Conservation (phyloP, 1,139 yeast species). For the Geotrichum aggregatum region DNA sequence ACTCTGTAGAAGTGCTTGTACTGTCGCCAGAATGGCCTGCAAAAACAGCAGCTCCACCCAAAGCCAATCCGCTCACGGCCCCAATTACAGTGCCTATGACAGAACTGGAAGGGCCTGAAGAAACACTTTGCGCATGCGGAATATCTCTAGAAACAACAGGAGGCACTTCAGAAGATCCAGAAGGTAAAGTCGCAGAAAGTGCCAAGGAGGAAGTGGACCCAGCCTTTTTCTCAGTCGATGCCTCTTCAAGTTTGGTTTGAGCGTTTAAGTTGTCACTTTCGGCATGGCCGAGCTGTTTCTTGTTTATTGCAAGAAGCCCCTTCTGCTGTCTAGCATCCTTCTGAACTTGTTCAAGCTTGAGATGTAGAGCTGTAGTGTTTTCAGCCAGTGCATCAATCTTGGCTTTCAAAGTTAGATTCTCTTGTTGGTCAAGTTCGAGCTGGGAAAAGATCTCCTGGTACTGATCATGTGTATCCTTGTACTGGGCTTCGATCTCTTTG, state of each 20-base stretch:
- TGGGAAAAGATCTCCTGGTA: constrained; percentile 58
- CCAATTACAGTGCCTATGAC: constrained; percentile 26
- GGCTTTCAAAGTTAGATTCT: constrained; percentile 62
- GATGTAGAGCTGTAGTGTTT: constrained; percentile 56
- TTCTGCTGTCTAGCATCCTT: constrained; percentile 56
- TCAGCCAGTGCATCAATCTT: constrained; percentile 62
- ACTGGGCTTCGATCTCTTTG: constrained; percentile 59
- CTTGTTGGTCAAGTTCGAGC: constrained; percentile 62
- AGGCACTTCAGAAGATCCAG: not conserved
- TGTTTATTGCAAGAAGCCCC: constrained; percentile 60
- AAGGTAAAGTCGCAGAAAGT: not conserved
- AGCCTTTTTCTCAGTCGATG: constrained; percentile 36
- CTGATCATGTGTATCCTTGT: constrained; percentile 29
- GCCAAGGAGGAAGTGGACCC: not conserved
- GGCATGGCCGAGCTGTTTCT: constrained; percentile 63
- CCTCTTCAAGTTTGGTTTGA: constrained; percentile 42
- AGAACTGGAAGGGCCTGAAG: constrained; percentile 37
- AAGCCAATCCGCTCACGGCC: constrained; percentile 15
- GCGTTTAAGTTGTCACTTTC: constrained; percentile 49
- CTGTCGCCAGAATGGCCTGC: constrained; percentile 26
- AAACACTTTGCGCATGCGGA: constrained; percentile 29
- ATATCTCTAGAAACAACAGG: not conserved
- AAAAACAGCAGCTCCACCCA: not conserved
- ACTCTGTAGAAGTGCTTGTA: constrained; percentile 42
- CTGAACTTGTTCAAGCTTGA: constrained; percentile 50